phyloP scores from a whole-genome alignment of 768 basidiomycete genomes.

The Podaxis sp. region DNA sequence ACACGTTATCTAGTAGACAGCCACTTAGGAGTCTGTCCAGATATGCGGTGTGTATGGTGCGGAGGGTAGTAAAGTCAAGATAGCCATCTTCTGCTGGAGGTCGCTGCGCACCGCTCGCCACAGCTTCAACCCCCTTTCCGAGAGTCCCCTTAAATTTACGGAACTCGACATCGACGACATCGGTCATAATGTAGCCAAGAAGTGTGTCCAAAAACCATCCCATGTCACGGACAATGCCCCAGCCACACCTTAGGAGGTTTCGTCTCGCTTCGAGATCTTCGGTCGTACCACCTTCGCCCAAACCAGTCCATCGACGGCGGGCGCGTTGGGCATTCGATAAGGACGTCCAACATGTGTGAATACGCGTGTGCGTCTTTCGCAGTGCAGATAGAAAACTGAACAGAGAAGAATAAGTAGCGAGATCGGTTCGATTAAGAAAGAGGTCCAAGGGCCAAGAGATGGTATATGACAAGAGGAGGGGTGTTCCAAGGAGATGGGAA shows the following conservation, averaged over 20 bases:
- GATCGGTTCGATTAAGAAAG: constrained; percentile 74
- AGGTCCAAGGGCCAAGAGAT: constrained; percentile 88
- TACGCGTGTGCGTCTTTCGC: constrained; percentile 76
- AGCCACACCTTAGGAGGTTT: constrained; percentile 69
- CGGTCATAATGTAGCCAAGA: constrained; percentile 82
- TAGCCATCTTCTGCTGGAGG: constrained; percentile 27
- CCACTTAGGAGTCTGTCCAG: constrained; percentile 77
- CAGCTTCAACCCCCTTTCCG: constrained; percentile 18
- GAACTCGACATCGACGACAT: constrained; percentile 86
- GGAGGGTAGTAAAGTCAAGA: constrained; percentile 84
- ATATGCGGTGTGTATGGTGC: constrained; percentile 77
- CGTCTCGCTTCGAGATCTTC: constrained; percentile 66
- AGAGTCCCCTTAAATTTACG: constrained; percentile 62
- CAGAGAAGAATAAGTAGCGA: constrained; percentile 68
- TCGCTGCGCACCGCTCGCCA: background rate
- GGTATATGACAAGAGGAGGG: constrained; percentile 62
- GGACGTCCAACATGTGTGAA: constrained; percentile 80
- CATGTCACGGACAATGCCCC: constrained; percentile 88
- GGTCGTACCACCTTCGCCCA: constrained; percentile 78
- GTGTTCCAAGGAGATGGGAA: constrained; percentile 76
- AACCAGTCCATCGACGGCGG: constrained; percentile 80
- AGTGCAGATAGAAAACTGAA: constrained; percentile 83
- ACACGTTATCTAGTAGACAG: constrained; percentile 66
- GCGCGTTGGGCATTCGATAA: constrained; percentile 84
- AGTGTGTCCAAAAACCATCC: constrained; percentile 87